Conservation (phyloP, 1,284 basidiomycete species). For the Puccinia horiana region DNA sequence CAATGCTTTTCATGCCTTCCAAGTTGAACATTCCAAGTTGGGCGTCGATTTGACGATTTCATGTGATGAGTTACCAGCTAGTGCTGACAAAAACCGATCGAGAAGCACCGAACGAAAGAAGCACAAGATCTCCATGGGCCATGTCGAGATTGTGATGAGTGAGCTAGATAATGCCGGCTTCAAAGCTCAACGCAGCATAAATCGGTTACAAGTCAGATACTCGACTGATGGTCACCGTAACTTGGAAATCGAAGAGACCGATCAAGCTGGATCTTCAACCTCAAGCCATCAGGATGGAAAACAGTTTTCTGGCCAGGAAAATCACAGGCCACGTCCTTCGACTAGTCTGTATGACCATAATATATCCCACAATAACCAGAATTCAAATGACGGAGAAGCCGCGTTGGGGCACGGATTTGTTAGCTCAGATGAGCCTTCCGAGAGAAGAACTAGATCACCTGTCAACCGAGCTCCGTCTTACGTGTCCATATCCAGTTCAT, state of each 20-base stretch:
- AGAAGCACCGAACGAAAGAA: background rate
- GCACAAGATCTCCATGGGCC: slow-evolving; percentile 27
- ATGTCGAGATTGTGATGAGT: slow-evolving; percentile 39
- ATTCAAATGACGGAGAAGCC: background rate
- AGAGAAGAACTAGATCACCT: background rate
- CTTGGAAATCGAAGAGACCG: background rate
- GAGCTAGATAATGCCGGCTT: background rate
- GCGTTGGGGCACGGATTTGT: background rate
- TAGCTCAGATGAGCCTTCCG: background rate
- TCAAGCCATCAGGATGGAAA: background rate
- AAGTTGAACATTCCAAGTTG: slow-evolving; percentile 30
- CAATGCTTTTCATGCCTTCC: slow-evolving; percentile 42
- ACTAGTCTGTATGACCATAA: no score
- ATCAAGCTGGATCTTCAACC: background rate
- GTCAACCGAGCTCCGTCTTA: background rate
- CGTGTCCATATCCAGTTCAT: slow-evolving; percentile 9
- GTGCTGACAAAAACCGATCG: background rate
- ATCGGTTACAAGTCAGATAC: background rate
- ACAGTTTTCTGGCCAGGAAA: background rate
- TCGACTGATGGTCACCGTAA: background rate
- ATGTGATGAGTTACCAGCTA: background rate
- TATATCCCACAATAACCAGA: no score
- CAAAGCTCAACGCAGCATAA: background rate
- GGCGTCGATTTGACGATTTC: slow-evolving; percentile 42
- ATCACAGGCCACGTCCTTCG: background rate